A percentile compares a stretch with the other conserved stretches of the same genome.
These are phyloP conservation scores for Xylaria grammica DNA, from an alignment of 495 filamentous ascomycete species.

Conservation along the genomic window DNA sequence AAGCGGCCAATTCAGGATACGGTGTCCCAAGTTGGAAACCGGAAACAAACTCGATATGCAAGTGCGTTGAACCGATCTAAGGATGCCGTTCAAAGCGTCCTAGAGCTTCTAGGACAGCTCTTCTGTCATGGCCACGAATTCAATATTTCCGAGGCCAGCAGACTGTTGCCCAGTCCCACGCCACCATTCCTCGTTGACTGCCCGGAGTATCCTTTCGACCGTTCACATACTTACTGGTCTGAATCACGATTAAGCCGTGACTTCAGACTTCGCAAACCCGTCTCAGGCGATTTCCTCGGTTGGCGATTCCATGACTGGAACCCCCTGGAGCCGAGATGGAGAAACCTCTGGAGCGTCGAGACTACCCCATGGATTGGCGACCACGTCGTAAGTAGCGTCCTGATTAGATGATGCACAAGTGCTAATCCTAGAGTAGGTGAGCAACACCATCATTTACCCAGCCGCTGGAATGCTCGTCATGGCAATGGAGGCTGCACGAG, in stretches of 20 bases:
- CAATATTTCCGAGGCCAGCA: slow-evolving; percentile 33
- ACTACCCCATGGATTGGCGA: slow-evolving; percentile 57
- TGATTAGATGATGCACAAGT: no score
- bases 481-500: slow-evolving; percentile 53
- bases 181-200: slow-evolving; percentile 35
- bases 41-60: slow-evolving; percentile 30
- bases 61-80: slow-evolving; percentile 34
- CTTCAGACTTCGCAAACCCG: slow-evolving; percentile 44
- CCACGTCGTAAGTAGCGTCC: slow-evolving; percentile 38
- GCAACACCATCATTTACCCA: slow-evolving; percentile 54
- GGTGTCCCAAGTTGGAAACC: slow-evolving; percentile 29
- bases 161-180: neutral
- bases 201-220: slow-evolving; percentile 49
- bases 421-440: slow-evolving; percentile 21
- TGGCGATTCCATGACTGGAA: slow-evolving; percentile 39
- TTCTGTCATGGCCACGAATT: slow-evolving; percentile 40
- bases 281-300: slow-evolving; percentile 54
- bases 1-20: slow-evolving; percentile 54
- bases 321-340: slow-evolving; percentile 48
- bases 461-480: slow-evolving; percentile 60
- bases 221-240: slow-evolving; percentile 44
- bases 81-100: slow-evolving; percentile 25
- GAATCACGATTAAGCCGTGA: slow-evolving; percentile 47
- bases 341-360: slow-evolving; percentile 45
- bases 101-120: slow-evolving; percentile 37